Evolutionary conservation across 768 basidiomycete genomes (phyloP), one percentile per base, ranked within the genome.

Genomic region (Boletus rubropictus): DNA sequence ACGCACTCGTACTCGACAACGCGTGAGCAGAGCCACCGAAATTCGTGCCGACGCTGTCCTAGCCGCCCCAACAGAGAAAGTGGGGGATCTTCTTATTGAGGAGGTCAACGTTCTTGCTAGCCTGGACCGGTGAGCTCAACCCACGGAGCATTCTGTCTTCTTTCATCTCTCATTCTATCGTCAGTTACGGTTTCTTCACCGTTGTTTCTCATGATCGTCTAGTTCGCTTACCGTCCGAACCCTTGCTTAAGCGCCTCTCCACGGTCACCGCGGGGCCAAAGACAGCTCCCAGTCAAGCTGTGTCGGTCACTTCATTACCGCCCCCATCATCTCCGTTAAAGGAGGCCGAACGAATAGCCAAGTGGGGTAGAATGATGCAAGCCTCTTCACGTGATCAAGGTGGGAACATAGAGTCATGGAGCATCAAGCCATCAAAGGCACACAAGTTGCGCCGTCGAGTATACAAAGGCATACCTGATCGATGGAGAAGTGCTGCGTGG

Each of bases 381-480:
- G 82, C 89, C 12, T 68, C 74, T 11, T 69, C 69, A 40, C 79
- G 86, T 29, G 89, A 92, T 61, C 61, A 68, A 8, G 93, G 94
- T 27, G 83, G 83, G 9, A 95, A 96, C 59, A 72, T 84, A 12
- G 72, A 81, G 33, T 64, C 71, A 11, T 97, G 94, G 93, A 66
- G 63, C 28, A 71, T 94, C 57, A 79, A 78, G 39, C 58, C 75
- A 20, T 73, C 72, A 15, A 90, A 86, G 67, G 80, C 75, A 55
- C 71, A 61, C 58, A 93, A 87, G 66, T 73, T 87, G 17, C 77
- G 85, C 27, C 69, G 78, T 54, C 77, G 95, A 25, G 80, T 84
- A 43, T 97, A 89, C 74, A 99, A 99, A 63, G 96, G 96, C 46
- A 83, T 98, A 25, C 96, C 96, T 2, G 95, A 98, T 67, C 79